phyloP scores from a whole-genome alignment of 805 yeast species.

The Jamesozyma rosinii region DNA sequence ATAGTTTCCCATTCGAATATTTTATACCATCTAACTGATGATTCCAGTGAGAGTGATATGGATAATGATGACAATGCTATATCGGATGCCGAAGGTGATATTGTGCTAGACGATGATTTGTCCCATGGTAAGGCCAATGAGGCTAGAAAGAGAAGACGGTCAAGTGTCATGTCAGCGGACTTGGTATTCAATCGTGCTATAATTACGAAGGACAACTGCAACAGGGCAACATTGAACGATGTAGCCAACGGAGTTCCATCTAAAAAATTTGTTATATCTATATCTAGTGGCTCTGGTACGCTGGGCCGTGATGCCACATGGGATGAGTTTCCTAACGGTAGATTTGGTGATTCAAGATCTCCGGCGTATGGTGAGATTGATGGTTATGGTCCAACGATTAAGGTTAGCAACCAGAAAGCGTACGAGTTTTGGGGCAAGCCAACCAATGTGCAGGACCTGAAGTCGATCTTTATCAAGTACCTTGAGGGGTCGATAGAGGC shows the following conservation, averaged over 20 bases:
- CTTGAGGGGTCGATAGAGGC: slow-evolving; percentile 65
- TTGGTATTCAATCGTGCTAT: slow-evolving; percentile 35
- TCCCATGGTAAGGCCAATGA: slow-evolving; percentile 6
- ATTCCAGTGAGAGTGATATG: slow-evolving; percentile 15
- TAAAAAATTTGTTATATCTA: slow-evolving; percentile 57
- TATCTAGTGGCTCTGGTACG: slow-evolving; percentile 75
- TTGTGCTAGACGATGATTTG: slow-evolving; percentile 24
- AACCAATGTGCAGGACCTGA: slow-evolving; percentile 46
- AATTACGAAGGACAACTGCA: slow-evolving; percentile 24
- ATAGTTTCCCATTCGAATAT: slow-evolving; percentile 57
- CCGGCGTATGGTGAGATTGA: slow-evolving; percentile 98
- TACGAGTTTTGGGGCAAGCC: slow-evolving; percentile 77
- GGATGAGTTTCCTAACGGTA: slow-evolving; percentile 95
- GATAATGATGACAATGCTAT: slow-evolving; percentile 18
- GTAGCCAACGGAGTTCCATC: slow-evolving; percentile 27
- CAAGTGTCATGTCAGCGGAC: slow-evolving; percentile 22
- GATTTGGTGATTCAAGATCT: slow-evolving; percentile 89
- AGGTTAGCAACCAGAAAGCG: slow-evolving; percentile 60
- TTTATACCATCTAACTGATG: slow-evolving; percentile 40
- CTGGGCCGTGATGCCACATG: slow-evolving; percentile 86
- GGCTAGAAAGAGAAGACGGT: slow-evolving; percentile 24
- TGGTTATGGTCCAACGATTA: slow-evolving; percentile 90
- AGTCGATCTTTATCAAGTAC: slow-evolving; percentile 60
- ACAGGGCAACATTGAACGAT: slow-evolving; percentile 8
- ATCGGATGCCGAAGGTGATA: slow-evolving; percentile 27